Evolutionary conservation across 495 filamentous ascomycete species (phyloP).

Genomic region (Neurospora hispaniola): DNA sequence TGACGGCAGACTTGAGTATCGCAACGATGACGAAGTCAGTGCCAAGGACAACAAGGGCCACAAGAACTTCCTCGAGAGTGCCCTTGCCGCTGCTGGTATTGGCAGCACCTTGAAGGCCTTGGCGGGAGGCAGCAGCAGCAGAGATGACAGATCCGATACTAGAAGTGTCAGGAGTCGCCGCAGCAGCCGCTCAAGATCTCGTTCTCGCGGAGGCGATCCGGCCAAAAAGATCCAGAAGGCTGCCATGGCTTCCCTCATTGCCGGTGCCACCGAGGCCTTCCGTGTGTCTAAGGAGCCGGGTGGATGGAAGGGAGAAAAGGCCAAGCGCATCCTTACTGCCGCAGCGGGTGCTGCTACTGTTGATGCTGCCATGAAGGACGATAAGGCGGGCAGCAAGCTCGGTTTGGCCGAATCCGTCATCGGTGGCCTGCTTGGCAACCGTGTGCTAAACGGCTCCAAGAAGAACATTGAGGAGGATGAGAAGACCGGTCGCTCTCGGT

Average conservation of each 20-base stretch:
- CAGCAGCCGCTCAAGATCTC: slow-evolving; percentile 31
- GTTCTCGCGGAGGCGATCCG: slow-evolving; percentile 35
- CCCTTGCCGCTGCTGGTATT: slow-evolving; percentile 55
- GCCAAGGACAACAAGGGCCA: slow-evolving; percentile 39
- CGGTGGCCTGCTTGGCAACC: slow-evolving; percentile 75
- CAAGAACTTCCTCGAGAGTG: slow-evolving; percentile 66
- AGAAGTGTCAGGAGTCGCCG: slow-evolving; percentile 42
- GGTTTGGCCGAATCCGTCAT: slow-evolving; percentile 63
- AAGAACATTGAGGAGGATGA: slow-evolving; percentile 48
- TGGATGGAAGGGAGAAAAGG: slow-evolving; percentile 74
- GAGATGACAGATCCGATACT: slow-evolving; percentile 43
- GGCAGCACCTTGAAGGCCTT: slow-evolving; percentile 49
- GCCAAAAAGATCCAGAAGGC: slow-evolving; percentile 70
- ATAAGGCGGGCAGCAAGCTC: slow-evolving; percentile 56
- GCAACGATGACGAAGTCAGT: slow-evolving; percentile 42
- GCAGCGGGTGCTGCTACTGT: slow-evolving; percentile 76
- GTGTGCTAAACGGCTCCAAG: slow-evolving; percentile 63
- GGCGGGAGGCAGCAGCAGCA: slow-evolving; percentile 30
- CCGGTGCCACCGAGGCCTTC: slow-evolving; percentile 83
- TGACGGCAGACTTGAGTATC: slow-evolving; percentile 38
- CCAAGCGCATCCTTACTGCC: slow-evolving; percentile 77
- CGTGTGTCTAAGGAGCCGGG: slow-evolving; percentile 75
- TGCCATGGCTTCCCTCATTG: slow-evolving; percentile 73
- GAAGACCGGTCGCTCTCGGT: slow-evolving; percentile 39
- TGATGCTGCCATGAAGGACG: slow-evolving; percentile 64